These are phyloP conservation scores for Chaetomiaceae sp. DNA, from an alignment of 2,329 filamentous ascomycete species.

Conservation along the genomic window DNA sequence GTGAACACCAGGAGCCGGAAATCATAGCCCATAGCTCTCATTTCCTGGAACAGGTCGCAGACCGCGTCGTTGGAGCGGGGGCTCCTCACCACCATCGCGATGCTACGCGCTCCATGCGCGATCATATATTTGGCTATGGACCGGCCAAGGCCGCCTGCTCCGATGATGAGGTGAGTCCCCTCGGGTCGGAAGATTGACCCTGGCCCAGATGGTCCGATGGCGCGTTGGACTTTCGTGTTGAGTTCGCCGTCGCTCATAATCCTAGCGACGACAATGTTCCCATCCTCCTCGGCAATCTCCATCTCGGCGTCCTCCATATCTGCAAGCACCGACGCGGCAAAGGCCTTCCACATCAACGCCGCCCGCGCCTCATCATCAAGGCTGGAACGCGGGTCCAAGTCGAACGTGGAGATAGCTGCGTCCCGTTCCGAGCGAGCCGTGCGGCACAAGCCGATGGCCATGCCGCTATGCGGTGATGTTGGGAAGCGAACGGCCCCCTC, in stretches of 20 bases:
- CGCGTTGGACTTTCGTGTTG: constrained; percentile 27
- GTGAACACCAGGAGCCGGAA: constrained; percentile 27
- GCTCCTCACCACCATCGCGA: constrained; percentile 27
- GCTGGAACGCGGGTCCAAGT: constrained; percentile 22
- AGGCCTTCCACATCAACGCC: constrained; percentile 23
- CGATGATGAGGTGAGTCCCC: constrained; percentile 26
- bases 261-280: constrained; percentile 26
- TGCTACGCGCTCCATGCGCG: constrained; percentile 24
- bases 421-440: constrained; percentile 28
- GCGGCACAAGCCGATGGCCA: constrained; percentile 28
- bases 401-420: constrained; percentile 25
- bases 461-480: constrained; percentile 22
- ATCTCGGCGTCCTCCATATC: constrained; percentile 22
- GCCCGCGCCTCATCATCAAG: constrained; percentile 16
- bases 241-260: constrained; percentile 25
- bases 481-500: constrained; percentile 22
- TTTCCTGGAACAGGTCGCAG: constrained; percentile 24
- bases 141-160: constrained; percentile 27
- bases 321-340: constrained; percentile 17
- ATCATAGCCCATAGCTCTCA: constrained; percentile 18
- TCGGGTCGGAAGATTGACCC: constrained; percentile 17
- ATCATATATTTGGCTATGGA: constrained; percentile 29
- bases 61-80: constrained; percentile 18
- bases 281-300: constrained; percentile 29
- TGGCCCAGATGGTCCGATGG: constrained; percentile 21